phyloP scores from a whole-genome alignment of 805 yeast genomes.

The Zygoascus tannicola region DNA sequence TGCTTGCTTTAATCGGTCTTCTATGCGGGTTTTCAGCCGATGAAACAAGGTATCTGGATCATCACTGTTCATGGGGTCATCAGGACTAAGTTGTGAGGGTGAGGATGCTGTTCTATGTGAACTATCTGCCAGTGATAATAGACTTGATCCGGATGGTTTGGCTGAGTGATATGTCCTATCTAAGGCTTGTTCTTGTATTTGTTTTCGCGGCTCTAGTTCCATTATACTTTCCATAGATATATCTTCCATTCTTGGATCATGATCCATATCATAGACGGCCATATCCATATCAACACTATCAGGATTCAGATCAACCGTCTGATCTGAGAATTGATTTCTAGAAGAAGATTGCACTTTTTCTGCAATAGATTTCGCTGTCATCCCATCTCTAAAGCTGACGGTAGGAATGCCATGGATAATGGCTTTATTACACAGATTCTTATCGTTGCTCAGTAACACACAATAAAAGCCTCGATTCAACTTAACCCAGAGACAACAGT shows the following conservation, averaged over 20 bases:
- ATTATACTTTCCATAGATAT: neutral
- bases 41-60: neutral
- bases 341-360: slow-evolving; percentile 26
- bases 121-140: too few species aligned
- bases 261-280: too few species aligned
- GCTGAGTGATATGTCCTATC: too few species aligned
- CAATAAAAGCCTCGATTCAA: slow-evolving; percentile 27
- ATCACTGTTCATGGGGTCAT: too few species aligned
- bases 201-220: too few species aligned
- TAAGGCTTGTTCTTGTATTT: too few species aligned
- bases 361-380: slow-evolving; percentile 43
- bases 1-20: neutral
- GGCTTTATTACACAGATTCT: slow-evolving; percentile 73
- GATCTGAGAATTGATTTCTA: neutral
- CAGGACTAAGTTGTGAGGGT: too few species aligned
- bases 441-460: slow-evolving; percentile 72
- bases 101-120: too few species aligned
- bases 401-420: slow-evolving; percentile 50
- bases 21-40: neutral
- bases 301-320: too few species aligned
- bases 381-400: slow-evolving; percentile 37
- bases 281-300: too few species aligned
- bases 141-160: too few species aligned
- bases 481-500: slow-evolving; percentile 65
- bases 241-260: too few species aligned